These are phyloP conservation scores for Artemisia tridentata DNA, from an alignment of 129 eudicot species.

Conservation along the genomic window DNA sequence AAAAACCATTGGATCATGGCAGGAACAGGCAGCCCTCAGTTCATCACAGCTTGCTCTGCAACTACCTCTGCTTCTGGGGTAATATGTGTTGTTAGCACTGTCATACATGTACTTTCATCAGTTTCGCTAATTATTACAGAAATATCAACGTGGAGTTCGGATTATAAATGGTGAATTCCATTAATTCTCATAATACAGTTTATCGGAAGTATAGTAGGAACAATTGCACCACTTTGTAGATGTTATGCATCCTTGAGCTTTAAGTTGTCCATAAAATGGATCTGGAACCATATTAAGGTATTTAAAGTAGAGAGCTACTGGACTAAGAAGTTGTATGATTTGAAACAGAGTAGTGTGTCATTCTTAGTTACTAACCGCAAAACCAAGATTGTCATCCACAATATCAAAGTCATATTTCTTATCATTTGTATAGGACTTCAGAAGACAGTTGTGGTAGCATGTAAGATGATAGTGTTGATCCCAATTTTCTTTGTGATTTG, in stretches of 20 bases:
- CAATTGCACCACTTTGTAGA: constrained; percentile 12
- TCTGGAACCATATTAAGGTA: not conserved
- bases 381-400: constrained; percentile 15
- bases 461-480: not conserved
- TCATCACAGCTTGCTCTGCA: not conserved
- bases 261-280: not conserved
- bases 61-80: too few species aligned
- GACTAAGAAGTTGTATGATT: constrained; percentile 25
- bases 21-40: not conserved
- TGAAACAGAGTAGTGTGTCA: constrained; percentile 22
- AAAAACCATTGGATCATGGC: not conserved
- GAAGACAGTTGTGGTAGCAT: not conserved
- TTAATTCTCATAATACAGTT: constrained; percentile 5
- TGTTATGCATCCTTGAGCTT: constrained; percentile 16
- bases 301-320: constrained; percentile 31
- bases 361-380: not conserved
- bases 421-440: constrained; percentile 10
- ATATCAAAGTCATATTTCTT: constrained; percentile 8
- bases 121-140: too few species aligned
- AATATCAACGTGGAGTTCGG: too few species aligned
- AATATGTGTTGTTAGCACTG: too few species aligned
- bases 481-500: not conserved
- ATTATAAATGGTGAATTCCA: not conserved
- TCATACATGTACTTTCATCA: too few species aligned
- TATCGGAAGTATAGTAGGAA: constrained; percentile 4